These are phyloP conservation scores for Yueomyces sinensis DNA, from an alignment of 805 yeast species.

Conservation along the genomic window DNA sequence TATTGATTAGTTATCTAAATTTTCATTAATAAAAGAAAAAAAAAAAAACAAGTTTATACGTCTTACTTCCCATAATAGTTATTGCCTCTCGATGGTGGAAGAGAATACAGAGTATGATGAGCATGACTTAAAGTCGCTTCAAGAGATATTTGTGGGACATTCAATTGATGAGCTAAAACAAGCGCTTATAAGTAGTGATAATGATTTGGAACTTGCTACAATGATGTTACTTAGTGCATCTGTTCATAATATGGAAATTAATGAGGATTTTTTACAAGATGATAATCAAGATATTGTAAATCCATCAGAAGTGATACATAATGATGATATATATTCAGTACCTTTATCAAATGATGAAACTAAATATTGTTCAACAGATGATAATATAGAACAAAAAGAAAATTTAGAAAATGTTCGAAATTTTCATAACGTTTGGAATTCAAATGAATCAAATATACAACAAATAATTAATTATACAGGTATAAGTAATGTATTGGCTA, in stretches of 20 bases:
- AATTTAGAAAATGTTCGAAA: too few relatives aligned
- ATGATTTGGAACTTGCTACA: slow-evolving; percentile 1
- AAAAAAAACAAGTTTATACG: too few relatives aligned
- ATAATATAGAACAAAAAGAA: not conserved
- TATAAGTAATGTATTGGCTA: slow-evolving; percentile 8
- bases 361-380: not conserved
- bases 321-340: not conserved
- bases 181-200: not conserved
- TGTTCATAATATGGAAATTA: too few relatives aligned
- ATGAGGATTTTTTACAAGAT: too few relatives aligned
- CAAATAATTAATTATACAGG: slow-evolving; percentile 12
- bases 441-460: slow-evolving; percentile 8
- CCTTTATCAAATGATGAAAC: not conserved
- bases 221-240: slow-evolving; percentile 1
- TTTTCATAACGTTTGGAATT: slow-evolving; percentile 11
- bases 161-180: too few relatives aligned
- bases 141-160: too few relatives aligned
- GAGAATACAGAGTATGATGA: too few relatives aligned
- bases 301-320: not conserved
- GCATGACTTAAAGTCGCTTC: too few relatives aligned
- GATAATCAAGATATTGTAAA: not conserved
- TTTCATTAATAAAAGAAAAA: too few relatives aligned
- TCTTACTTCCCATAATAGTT: too few relatives aligned
- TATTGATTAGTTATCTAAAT: too few relatives aligned
- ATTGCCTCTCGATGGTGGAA: too few relatives aligned